phyloP scores from a whole-genome alignment of 1,284 basidiomycete species.

The Meripilus lineatus region DNA sequence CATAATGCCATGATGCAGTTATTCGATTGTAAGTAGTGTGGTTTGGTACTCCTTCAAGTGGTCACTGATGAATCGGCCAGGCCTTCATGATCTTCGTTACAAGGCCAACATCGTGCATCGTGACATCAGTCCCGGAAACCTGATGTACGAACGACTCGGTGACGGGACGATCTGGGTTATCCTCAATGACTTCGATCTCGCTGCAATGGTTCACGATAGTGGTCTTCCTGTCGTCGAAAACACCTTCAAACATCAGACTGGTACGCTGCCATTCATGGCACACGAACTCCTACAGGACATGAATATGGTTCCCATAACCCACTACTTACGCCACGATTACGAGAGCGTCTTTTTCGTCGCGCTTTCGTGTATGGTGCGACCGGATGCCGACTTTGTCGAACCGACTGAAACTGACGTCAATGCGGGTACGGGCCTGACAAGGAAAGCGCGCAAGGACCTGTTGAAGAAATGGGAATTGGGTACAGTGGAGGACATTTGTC shows the following conservation, averaged over 20 bases:
- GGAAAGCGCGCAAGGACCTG: too few relatives aligned
- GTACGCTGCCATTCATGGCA: constrained; percentile 1
- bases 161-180: constrained; percentile 4
- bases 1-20: constrained; percentile 5
- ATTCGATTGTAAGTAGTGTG: constrained; percentile 7
- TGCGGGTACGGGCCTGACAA: too few relatives aligned
- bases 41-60: too few relatives aligned
- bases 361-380: too few relatives aligned
- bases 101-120: constrained; percentile 9
- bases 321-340: constrained; percentile 10
- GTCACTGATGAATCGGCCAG: constrained; percentile 1
- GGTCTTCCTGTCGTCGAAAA: too few relatives aligned
- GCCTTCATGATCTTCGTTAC: constrained; percentile 8
- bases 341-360: constrained; percentile 11
- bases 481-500: too few relatives aligned
- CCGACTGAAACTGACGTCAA: too few relatives aligned
- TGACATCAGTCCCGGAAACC: constrained; percentile 10
- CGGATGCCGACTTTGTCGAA: too few relatives aligned
- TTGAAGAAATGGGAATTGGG: too few relatives aligned
- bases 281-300: not conserved
- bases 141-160: constrained; percentile 7
- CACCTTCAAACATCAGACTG: constrained; percentile 1
- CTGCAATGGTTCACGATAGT: too few relatives aligned
- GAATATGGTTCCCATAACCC: not conserved
- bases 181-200: constrained; percentile 12